A percentile compares a stretch with the other conserved stretches of the same genome.
These are phyloP conservation scores for Boletus insuetus DNA, from an alignment of 768 basidiomycete genomes.

Conservation along the genomic window DNA sequence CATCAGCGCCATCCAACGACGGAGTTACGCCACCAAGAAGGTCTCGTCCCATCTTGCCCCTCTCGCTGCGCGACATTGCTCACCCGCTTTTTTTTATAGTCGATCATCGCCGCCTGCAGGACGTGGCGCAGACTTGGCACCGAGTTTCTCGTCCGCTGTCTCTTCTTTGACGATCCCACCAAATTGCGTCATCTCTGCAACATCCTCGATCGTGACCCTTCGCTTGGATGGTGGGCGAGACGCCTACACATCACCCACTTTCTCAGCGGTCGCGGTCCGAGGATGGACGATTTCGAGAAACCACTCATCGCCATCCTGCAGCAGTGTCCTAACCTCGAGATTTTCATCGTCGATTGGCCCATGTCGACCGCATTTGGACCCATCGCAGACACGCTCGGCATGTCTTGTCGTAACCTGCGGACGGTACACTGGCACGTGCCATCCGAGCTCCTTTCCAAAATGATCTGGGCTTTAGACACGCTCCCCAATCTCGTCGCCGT, in stretches of 20 bases:
- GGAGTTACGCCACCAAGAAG: slow-evolving; percentile 66
- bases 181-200: slow-evolving; percentile 51
- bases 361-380: slow-evolving; percentile 57
- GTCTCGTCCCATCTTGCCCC: slow-evolving; percentile 29
- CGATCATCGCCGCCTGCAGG: slow-evolving; percentile 66
- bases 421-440: slow-evolving; percentile 64
- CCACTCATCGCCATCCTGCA: slow-evolving; percentile 57
- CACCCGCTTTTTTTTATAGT: slow-evolving; percentile 34
- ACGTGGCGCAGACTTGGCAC: slow-evolving; percentile 59
- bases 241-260: slow-evolving; percentile 68
- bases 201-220: slow-evolving; percentile 49
- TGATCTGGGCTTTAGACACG: slow-evolving; percentile 69
- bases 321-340: slow-evolving; percentile 70
- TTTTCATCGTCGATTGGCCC: slow-evolving; percentile 68
- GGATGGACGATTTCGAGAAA: slow-evolving; percentile 48
- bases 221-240: slow-evolving; percentile 68
- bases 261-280: slow-evolving; percentile 38
- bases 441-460: slow-evolving; percentile 52
- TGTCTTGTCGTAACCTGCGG: slow-evolving; percentile 49
- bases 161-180: slow-evolving; percentile 62
- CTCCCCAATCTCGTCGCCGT: slow-evolving; percentile 56
- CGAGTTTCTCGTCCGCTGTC: slow-evolving; percentile 65
- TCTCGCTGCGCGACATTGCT: not conserved
- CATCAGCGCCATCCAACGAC: slow-evolving; percentile 53
- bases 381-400: slow-evolving; percentile 61